Conservation (phyloP, 2,329 filamentous ascomycete genomes). For the Cryphonectria japonica region DNA sequence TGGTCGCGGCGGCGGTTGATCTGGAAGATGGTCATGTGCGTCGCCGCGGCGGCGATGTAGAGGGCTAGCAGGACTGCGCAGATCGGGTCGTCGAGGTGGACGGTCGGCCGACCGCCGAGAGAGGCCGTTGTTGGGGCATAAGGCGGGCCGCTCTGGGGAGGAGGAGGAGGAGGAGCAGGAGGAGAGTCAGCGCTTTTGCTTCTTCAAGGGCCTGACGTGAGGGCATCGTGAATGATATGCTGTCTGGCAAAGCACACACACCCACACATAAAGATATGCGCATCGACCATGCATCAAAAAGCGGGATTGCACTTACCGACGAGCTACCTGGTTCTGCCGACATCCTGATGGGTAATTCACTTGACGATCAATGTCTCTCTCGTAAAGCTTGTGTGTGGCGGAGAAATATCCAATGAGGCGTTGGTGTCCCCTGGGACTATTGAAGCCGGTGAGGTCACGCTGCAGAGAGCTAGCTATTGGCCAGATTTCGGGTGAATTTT, state of each 20-base stretch:
- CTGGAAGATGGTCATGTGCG: conserved; percentile 63
- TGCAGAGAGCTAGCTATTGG: background rate
- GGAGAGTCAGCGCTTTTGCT: background rate
- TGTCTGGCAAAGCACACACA: background rate
- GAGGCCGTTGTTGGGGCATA: conserved; percentile 50
- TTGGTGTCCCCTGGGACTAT: background rate
- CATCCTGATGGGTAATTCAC: background rate
- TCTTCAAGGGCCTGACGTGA: background rate
- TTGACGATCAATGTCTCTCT: background rate
- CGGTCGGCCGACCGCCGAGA: conserved; percentile 62
- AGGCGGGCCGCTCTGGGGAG: conserved; percentile 38
- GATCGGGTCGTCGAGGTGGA: conserved; percentile 66
- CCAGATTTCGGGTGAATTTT: too few relatives aligned
- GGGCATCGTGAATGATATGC: background rate
- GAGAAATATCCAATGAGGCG: background rate
- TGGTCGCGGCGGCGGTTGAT: conserved; percentile 54
- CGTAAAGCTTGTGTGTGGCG: background rate
- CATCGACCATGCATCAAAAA: background rate
- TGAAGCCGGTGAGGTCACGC: background rate
- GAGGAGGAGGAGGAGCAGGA: background rate
- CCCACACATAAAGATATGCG: background rate
- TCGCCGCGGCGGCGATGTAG: conserved; percentile 56
- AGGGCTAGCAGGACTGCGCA: conserved; percentile 64
- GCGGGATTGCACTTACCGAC: background rate
- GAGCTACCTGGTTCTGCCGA: background rate